Conservation (phyloP, 2,329 filamentous ascomycete genomes). For the Fusarium armeniacum region DNA sequence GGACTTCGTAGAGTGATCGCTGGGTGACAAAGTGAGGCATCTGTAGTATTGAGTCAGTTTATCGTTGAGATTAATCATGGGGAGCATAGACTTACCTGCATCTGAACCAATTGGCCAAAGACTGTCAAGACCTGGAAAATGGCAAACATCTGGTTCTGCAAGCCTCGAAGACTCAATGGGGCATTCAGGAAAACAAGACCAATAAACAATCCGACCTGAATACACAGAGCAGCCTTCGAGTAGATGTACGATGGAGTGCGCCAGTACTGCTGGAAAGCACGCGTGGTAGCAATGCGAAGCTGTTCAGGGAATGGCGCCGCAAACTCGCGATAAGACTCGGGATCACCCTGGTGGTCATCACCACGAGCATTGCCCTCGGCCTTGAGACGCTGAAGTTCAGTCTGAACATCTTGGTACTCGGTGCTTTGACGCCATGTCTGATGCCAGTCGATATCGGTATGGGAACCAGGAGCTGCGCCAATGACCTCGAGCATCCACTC, state of each 20-base stretch:
- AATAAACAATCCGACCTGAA: constrained; percentile 78
- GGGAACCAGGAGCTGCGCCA: constrained; percentile 45
- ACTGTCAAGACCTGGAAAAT: constrained; percentile 88
- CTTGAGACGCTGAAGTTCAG: constrained; percentile 69
- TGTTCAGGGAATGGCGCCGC: constrained; percentile 81
- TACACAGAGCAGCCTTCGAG: constrained; percentile 80
- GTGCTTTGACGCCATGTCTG: constrained; percentile 56
- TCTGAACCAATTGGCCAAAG: constrained; percentile 81
- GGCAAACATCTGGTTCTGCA: constrained; percentile 90
- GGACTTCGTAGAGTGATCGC: constrained; percentile 84
- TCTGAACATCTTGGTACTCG: constrained; percentile 64
- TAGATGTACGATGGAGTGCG: constrained; percentile 91
- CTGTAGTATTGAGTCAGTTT: constrained; percentile 61
- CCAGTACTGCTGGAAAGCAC: constrained; percentile 94
- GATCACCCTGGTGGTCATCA: constrained; percentile 50
- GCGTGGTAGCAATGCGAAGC: constrained; percentile 74
- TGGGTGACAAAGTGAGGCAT: constrained; percentile 91
- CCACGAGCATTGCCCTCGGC: constrained; percentile 57
- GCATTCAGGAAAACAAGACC: constrained; percentile 84
- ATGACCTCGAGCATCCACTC: constrained; percentile 51
- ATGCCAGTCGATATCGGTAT: constrained; percentile 46
- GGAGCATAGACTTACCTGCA: constrained; percentile 15
- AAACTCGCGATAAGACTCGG: constrained; percentile 77
- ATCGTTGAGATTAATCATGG: rapidly evolving
- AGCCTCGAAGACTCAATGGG: constrained; percentile 77